Evolutionary conservation across 768 basidiomycete species (phyloP).

Genomic region (Tulasnella sp.): DNA sequence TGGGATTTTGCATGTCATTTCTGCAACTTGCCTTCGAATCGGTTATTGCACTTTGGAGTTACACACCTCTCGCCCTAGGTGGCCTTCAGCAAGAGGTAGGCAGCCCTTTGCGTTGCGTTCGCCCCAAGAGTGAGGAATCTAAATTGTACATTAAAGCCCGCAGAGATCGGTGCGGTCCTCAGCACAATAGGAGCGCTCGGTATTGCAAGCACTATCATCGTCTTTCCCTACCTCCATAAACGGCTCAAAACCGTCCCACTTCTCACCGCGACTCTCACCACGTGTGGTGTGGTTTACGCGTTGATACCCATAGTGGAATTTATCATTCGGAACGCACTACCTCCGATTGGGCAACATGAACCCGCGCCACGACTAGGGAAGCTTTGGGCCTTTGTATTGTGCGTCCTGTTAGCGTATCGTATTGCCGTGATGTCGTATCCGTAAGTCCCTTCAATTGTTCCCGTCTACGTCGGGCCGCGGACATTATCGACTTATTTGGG

Average conservation of each 20-base stretch:
- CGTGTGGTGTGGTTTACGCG: neutral
- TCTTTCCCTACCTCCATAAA: neutral
- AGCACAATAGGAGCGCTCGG: neutral
- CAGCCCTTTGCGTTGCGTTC: no score
- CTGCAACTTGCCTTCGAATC: conserved; percentile 56
- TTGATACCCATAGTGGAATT: neutral
- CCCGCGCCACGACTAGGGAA: neutral
- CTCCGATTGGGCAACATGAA: neutral
- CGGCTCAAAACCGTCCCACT: neutral
- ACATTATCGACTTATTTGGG: no score
- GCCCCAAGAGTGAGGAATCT: no score
- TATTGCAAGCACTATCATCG: neutral
- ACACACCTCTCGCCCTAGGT: conserved; percentile 53
- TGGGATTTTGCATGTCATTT: conserved; percentile 42
- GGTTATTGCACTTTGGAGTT: conserved; percentile 64
- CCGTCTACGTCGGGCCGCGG: no score
- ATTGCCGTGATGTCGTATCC: conserved; percentile 50
- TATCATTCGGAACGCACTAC: neutral
- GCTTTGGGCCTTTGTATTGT: conserved; percentile 50
- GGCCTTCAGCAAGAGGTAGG: conserved; percentile 59
- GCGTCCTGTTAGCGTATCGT: conserved; percentile 43
- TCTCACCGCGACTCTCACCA: neutral
- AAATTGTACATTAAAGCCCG: no score
- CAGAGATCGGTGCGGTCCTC: neutral
- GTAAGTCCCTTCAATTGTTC: conserved; percentile 41